phyloP scores from a whole-genome alignment of 805 yeast species.

The Candida berthetii region DNA sequence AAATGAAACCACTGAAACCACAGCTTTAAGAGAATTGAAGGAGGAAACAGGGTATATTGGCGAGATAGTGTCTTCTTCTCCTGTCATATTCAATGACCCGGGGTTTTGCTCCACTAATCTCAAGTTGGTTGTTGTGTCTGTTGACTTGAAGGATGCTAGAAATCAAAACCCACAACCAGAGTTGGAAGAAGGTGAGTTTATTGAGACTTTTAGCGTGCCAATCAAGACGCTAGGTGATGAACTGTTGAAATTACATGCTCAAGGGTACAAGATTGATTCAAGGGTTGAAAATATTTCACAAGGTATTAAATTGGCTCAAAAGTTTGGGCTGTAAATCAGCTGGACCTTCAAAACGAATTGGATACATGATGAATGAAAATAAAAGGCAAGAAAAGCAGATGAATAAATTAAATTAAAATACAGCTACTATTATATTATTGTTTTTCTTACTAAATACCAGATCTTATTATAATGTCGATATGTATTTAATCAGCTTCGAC shows the following conservation, averaged over 20 bases:
- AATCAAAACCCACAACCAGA: constrained; percentile 67
- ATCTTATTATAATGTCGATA: too few species aligned
- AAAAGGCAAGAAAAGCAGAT: too few species aligned
- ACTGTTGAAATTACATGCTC: constrained; percentile 41
- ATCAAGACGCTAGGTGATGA: constrained; percentile 48
- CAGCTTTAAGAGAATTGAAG: constrained; percentile 81
- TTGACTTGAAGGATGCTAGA: constrained; percentile 61
- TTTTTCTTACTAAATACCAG: too few species aligned
- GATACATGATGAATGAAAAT: neutral
- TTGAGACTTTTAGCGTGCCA: constrained; percentile 79
- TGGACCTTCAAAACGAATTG: neutral
- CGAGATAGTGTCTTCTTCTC: constrained; percentile 38
- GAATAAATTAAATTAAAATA: too few species aligned
- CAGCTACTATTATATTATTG: too few species aligned
- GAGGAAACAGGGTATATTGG: constrained; percentile 96
- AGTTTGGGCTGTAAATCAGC: constrained; percentile 14
- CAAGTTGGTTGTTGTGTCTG: constrained; percentile 69
- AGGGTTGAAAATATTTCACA: constrained; percentile 82
- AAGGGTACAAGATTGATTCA: constrained; percentile 82
- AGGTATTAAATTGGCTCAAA: constrained; percentile 60
- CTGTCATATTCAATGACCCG: constrained; percentile 66
- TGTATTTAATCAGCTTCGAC: too few species aligned
- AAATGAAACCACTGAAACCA: constrained; percentile 64
- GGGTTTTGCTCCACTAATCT: constrained; percentile 89
- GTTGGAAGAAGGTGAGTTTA: constrained; percentile 88